phyloP scores from a whole-genome alignment of 2,329 filamentous ascomycete genomes.

The Apiospora hydei region DNA sequence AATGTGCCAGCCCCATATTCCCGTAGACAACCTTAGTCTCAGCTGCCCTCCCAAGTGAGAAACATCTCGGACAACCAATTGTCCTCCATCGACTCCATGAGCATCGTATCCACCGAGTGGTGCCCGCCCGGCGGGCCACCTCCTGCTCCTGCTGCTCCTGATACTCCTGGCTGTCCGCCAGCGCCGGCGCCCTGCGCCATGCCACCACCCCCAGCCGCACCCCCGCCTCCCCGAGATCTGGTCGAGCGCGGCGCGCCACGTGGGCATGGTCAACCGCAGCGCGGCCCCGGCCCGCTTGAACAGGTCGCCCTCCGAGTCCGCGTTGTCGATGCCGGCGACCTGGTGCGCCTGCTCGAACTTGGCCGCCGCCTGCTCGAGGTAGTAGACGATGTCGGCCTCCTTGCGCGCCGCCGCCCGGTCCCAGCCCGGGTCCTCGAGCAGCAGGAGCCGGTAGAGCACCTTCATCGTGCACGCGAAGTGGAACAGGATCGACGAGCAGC shows the following conservation, averaged over 20 bases:
- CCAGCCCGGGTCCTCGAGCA: slow-evolving; percentile 39
- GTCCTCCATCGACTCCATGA: slow-evolving; percentile 28
- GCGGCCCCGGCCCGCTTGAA: slow-evolving; percentile 24
- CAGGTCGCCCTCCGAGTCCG: slow-evolving; percentile 23
- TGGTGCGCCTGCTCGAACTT: slow-evolving; percentile 32
- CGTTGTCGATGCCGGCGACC: slow-evolving; percentile 32
- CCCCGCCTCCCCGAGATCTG: slow-evolving; percentile 1
- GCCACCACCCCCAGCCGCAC: neutral
- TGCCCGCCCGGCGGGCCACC: neutral
- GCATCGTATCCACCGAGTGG: slow-evolving; percentile 13
- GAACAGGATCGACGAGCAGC: slow-evolving; percentile 31
- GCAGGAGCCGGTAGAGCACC: slow-evolving; percentile 39
- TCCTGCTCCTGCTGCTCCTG: neutral
- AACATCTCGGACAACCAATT: slow-evolving; percentile 28
- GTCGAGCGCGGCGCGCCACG: slow-evolving; percentile 23
- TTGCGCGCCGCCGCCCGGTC: slow-evolving; percentile 33
- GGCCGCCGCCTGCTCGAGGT: slow-evolving; percentile 32
- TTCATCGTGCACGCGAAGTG: slow-evolving; percentile 39
- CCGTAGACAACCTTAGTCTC: neutral
- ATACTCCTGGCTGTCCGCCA: neutral
- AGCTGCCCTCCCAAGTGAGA: slow-evolving; percentile 24
- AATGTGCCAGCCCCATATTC: neutral
- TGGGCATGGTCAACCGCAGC: slow-evolving; percentile 20
- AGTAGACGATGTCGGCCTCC: slow-evolving; percentile 34
- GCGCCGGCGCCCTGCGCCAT: neutral